Percentiles rank a stretch among this genome's conserved stretches.
Conservation (phyloP, 768 basidiomycete genomes). For the Aureoboletus auriporus region DNA sequence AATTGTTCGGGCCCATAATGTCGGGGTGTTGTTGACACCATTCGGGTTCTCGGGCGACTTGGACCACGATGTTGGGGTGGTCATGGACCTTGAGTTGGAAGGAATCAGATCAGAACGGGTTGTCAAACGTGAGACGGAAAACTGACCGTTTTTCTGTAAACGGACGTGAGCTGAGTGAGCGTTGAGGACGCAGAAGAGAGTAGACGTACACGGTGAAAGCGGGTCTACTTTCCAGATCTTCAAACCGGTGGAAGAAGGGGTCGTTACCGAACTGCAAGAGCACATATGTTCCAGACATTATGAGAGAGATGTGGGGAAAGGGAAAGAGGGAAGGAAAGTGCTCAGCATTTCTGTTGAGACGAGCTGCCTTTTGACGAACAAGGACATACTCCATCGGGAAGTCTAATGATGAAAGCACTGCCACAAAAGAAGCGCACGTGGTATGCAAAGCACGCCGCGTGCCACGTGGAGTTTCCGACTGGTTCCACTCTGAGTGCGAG, state of each 20-base stretch:
- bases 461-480: constrained; percentile 7
- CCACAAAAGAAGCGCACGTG: constrained; percentile 32
- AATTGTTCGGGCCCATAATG: constrained; percentile 78
- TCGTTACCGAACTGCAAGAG: constrained; percentile 66
- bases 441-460: constrained; percentile 32
- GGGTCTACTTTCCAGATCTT: constrained; percentile 57
- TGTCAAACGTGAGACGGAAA: not conserved
- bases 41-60: constrained; percentile 56
- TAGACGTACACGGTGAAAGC: constrained; percentile 66
- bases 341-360: constrained; percentile 7
- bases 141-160: constrained; percentile 23
- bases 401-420: constrained; percentile 25
- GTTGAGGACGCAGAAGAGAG: constrained; percentile 4
- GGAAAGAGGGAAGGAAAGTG: constrained; percentile 11
- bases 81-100: constrained; percentile 41
- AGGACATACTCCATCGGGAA: constrained; percentile 40
- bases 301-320: constrained; percentile 18
- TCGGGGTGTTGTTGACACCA: constrained; percentile 67
- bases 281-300: constrained; percentile 39
- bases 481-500: constrained; percentile 1
- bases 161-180: not conserved
- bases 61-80: constrained; percentile 58
- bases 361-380: constrained; percentile 35
- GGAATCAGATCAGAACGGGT: not conserved
- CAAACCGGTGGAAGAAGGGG: constrained; percentile 55